phyloP scores from a whole-genome alignment of 768 basidiomycete species.

The Filobasidium wieringae region DNA sequence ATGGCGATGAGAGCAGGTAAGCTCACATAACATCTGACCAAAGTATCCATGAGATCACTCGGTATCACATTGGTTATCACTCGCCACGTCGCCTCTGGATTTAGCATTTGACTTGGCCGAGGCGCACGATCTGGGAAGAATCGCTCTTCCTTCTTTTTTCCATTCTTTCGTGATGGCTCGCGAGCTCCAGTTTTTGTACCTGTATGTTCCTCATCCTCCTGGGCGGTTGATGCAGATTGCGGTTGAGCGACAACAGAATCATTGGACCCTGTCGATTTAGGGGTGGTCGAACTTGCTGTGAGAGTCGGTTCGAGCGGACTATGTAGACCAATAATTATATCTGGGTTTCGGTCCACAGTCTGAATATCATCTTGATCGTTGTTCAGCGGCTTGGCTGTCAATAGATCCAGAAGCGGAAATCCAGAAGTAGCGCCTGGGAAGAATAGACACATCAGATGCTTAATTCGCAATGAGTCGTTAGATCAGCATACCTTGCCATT shows the following conservation, averaged over 20 bases:
- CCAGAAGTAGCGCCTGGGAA: slow-evolving; percentile 70
- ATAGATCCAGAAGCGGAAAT: slow-evolving; percentile 69
- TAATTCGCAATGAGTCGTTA: not conserved
- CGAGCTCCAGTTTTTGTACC: not conserved
- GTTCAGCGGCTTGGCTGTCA: slow-evolving; percentile 37
- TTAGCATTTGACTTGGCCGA: slow-evolving; percentile 57
- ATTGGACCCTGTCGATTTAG: not conserved
- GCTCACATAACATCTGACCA: slow-evolving; percentile 45
- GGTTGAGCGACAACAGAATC: no score
- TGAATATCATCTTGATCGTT: no score
- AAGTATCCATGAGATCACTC: slow-evolving; percentile 80
- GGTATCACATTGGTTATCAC: slow-evolving; percentile 72
- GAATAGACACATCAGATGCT: not conserved
- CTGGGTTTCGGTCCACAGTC: no score
- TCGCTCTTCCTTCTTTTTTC: slow-evolving; percentile 17
- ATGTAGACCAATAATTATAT: no score
- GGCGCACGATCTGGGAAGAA: slow-evolving; percentile 73
- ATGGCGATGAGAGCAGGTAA: slow-evolving; percentile 5
- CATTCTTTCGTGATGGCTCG: not conserved
- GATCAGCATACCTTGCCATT: slow-evolving; percentile 34
- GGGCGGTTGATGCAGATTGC: no score
- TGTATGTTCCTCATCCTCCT: no score
- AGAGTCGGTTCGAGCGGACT: no score
- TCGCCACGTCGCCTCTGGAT: slow-evolving; percentile 79
- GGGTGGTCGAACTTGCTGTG: not conserved